These are phyloP conservation scores for Solanum lycopersicoides DNA, from an alignment of 257 asterid species.

Conservation along the genomic window DNA sequence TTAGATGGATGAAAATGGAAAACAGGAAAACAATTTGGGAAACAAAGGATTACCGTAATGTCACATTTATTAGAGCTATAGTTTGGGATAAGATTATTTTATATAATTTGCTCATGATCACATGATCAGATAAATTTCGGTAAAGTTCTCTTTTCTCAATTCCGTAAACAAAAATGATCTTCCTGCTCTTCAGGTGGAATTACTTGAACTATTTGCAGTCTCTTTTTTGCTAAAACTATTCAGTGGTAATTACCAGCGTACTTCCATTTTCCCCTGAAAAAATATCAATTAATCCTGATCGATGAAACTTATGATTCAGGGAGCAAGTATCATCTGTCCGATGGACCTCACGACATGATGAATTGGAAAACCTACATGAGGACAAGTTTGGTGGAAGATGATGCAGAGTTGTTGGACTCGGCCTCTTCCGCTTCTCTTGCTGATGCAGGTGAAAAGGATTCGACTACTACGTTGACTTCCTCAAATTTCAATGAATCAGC, in stretches of 20 bases:
- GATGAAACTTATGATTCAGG: conserved; percentile 28
- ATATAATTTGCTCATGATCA: not conserved
- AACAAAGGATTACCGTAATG: not conserved
- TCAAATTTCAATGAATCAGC: conserved; percentile 28
- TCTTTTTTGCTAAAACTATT: not conserved
- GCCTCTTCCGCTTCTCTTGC: conserved; percentile 60
- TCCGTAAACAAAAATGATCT: not conserved
- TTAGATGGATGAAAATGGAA: not conserved
- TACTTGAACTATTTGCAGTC: not conserved
- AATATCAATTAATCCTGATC: not conserved
- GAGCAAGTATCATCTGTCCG: conserved; percentile 18
- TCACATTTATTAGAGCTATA: not conserved
- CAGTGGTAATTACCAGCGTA: not conserved
- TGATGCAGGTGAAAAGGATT: conserved; percentile 25
- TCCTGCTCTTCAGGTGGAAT: not conserved
- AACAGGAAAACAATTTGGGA: not conserved
- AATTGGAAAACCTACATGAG: conserved; percentile 36
- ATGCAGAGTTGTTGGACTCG: conserved; percentile 58
- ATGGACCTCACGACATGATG: conserved; percentile 35
- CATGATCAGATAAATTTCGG: not conserved
- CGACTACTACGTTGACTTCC: conserved; percentile 17
- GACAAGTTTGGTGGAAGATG: conserved; percentile 30
- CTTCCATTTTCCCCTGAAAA: not conserved
- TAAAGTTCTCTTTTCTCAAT: not conserved
- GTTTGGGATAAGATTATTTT: not conserved